Evolutionary conservation across 1,139 yeast genomes (phyloP).

Genomic region (Saccharomyces hybrid): DNA sequence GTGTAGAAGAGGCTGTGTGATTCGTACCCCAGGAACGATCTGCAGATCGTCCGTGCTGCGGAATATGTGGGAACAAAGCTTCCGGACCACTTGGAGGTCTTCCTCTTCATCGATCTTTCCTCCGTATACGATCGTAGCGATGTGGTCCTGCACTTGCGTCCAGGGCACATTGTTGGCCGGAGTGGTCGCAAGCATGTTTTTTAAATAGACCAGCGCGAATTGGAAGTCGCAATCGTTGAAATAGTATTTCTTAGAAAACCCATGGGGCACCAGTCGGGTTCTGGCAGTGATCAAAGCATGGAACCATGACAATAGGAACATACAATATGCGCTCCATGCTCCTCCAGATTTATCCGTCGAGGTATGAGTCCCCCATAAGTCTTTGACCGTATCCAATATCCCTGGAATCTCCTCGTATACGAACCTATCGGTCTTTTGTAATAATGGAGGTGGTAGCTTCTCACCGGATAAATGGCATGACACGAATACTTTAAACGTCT

Average conservation of each 20-base stretch:
- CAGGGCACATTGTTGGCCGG: conserved; percentile 42
- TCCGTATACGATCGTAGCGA: conserved; percentile 60
- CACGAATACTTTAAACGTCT: not conserved
- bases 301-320: conserved; percentile 58
- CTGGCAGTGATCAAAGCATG: conserved; percentile 59
- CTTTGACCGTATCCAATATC: conserved; percentile 43
- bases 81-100: conserved; percentile 35
- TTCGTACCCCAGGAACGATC: conserved; percentile 9
- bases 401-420: conserved; percentile 53
- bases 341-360: conserved; percentile 28
- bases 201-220: conserved; percentile 34
- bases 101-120: conserved; percentile 52
- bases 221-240: conserved; percentile 68
- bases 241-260: conserved; percentile 57
- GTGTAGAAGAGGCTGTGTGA: not conserved
- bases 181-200: conserved; percentile 13
- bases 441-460: conserved; percentile 46
- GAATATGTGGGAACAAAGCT: conserved; percentile 10
- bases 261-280: conserved; percentile 51
- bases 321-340: conserved; percentile 42
- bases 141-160: conserved; percentile 43
- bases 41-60: not conserved
- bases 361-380: conserved; percentile 27
- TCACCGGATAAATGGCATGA: conserved; percentile 14
- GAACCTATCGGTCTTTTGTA: conserved; percentile 28